Evolutionary conservation across 495 filamentous ascomycete genomes (phyloP), one percentile per base, ranked within the genome.

Genomic region (Penicillium nucicola): DNA sequence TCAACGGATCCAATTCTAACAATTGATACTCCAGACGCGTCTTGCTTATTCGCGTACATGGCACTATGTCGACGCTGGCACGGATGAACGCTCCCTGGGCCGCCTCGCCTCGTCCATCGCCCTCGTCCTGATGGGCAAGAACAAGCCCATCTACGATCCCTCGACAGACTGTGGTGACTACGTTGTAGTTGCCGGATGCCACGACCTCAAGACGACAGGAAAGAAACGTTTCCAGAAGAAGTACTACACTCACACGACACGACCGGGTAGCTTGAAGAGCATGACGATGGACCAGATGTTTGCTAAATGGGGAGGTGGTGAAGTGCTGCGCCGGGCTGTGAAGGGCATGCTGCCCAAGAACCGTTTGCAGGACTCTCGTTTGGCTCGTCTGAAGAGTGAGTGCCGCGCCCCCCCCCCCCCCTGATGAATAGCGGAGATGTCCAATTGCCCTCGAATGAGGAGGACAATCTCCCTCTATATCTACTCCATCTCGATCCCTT

Each of bases 341-440:
- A 85, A 84, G 66, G 93, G 93, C 45, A 98, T 98, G 93, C 69
- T 98, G 74, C 93, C 93, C 40, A 98, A 97, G 86, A 98, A 98
- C 72, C 71, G 90, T 57, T 72, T 98, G 59, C 77, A 91, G 62
- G 88, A 93, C 65, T 84, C 86, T 73, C 69, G 95, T 52, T 69
- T 98, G 75, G 88, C 82, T n/a, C 75, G 93, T 59, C 70, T 98
- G 66, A 97, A 96, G 82, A 82, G 85, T 87, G 56, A 66, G 81
- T 73, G 34, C 22, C n/a, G 13, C 38, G n/a, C n/a, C n/a, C n/a
- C n/a, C n/a, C n/a, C n/a, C n/a, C n/a, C n/a, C 57, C 25, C 18
- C 10, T 47, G 12, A 20, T 28, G 34, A 32, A 19, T 14, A 12
- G 22, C 13, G 13, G 33, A 37, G 4, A 7, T 18, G 13, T 15